Evolutionary conservation across 352 stramenopile genomes (phyloP).

Genomic region (Phytophthora aleatoria): DNA sequence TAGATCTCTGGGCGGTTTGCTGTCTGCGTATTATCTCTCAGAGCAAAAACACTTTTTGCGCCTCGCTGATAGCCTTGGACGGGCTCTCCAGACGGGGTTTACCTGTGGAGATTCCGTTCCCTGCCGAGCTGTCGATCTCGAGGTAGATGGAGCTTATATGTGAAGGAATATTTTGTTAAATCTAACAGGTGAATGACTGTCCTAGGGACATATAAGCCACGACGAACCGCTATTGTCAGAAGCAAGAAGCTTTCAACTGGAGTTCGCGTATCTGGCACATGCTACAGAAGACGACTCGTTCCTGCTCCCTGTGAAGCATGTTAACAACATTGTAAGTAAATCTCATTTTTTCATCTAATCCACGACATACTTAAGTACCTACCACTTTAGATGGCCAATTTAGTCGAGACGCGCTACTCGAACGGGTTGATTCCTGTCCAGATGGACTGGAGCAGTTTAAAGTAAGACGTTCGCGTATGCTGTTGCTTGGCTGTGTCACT

Average conservation of each 20-base stretch:
- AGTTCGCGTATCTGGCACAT: constrained; percentile 61
- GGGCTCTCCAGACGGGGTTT: constrained; percentile 42
- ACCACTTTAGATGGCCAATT: constrained; percentile 28
- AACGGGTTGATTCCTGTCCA: constrained; percentile 54
- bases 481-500: neutral
- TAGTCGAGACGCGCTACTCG: constrained; percentile 37
- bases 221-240: constrained; percentile 47
- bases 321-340: constrained; percentile 50
- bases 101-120: constrained; percentile 40
- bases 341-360: neutral
- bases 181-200: constrained; percentile 6
- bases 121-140: constrained; percentile 44
- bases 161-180: neutral
- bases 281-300: constrained; percentile 45
- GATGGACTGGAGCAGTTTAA: constrained; percentile 35
- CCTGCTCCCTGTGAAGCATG: constrained; percentile 35
- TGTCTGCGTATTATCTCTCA: constrained; percentile 62
- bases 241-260: constrained; percentile 62
- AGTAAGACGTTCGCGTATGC: constrained; percentile 16
- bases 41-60: constrained; percentile 53
- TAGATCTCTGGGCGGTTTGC: constrained; percentile 55
- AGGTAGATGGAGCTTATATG: constrained; percentile 25
- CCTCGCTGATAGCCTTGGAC: constrained; percentile 42
- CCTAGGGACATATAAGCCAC: constrained; percentile 18
- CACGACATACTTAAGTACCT: too few relatives aligned